Evolutionary conservation across 23 red algal species (phyloP).

Genomic region (Gracilariopsis chorda): DNA sequence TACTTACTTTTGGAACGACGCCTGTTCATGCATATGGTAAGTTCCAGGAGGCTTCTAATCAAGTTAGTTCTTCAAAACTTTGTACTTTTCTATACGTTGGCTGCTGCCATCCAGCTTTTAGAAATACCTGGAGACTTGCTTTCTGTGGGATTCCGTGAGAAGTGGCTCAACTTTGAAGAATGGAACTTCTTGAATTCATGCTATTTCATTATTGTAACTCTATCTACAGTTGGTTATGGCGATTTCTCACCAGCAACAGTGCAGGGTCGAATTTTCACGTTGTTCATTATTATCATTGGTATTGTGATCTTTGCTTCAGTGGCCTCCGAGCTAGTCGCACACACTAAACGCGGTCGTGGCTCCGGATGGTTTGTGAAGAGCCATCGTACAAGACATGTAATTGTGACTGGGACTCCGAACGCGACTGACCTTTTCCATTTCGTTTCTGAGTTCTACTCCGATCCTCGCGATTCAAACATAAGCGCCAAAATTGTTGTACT

Average conservation of each 20-base stretch:
- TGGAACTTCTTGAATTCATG: constrained; percentile 65
- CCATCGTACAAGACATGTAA: constrained; percentile 56
- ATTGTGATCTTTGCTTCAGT: constrained; percentile 65
- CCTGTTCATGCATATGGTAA: constrained; percentile 30
- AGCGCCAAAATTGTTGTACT: constrained; percentile 69
- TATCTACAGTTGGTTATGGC: constrained; percentile 81
- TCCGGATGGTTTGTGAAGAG: constrained; percentile 70
- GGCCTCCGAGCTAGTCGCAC: constrained; percentile 42
- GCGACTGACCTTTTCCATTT: constrained; percentile 66
- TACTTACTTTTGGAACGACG: constrained; percentile 30
- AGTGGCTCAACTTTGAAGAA: constrained; percentile 50
- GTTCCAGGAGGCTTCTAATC: constrained; percentile 45
- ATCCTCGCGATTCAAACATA: constrained; percentile 47
- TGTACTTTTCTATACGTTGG: constrained; percentile 66
- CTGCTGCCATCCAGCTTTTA: constrained; percentile 61
- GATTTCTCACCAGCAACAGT: constrained; percentile 67
- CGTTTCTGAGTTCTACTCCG: constrained; percentile 66
- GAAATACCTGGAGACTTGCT: constrained; percentile 65
- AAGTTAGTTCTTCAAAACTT: constrained; percentile 35
- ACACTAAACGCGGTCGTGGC: constrained; percentile 49
- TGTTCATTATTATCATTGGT: constrained; percentile 77
- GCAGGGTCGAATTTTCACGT: constrained; percentile 66
- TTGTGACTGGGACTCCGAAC: constrained; percentile 66
- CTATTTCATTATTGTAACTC: constrained; percentile 82
- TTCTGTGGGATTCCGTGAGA: not conserved